Evolutionary conservation across 495 filamentous ascomycete species (phyloP), one percentile per base, ranked within the genome.

Genomic region (Lophiostoma macrostomum): DNA sequence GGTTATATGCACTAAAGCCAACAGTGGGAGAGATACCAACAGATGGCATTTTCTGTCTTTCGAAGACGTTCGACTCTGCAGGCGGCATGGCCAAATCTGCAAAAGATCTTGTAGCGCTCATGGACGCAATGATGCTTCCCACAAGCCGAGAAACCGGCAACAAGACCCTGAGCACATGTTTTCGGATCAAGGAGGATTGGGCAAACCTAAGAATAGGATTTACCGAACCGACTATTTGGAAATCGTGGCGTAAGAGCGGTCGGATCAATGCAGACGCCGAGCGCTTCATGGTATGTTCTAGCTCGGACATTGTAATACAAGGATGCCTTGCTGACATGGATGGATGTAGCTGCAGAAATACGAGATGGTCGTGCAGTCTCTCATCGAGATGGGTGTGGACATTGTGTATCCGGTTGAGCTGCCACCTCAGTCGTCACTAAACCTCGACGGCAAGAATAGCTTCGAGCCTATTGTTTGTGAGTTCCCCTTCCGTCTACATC

Each of bases 31-130:
- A 58, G 19, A 43, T 69, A 8, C 56, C 56, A n/a, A 61, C 51
- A 37, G 53, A 63, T 25, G 64, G 63, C 28, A 51, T 61, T 10
- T 65, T 64, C 47, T 43, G 51, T 8, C 60, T 63, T 14, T 53
- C 57, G 36, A 62, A 61, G 41, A 57, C 48, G 3, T 63, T 65
- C 20, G 61, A 69, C 39, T 61, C 51, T 28, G 57, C 57, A n/a
- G 58, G 66, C 25, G 61, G 58, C 13, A 69, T 69, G 58, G 53
- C 66, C 12, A 69, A 69, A 53, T 61, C 60, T 12, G 61, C 61
- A 10, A 60, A 63, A 44, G 66, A 69, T 42, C 51, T 69, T 20
- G 58, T 48, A 13, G 48, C 48, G 3, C 57, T 69, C 14, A 60
- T 61, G 34, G 64, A 66, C 28, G 66, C 60, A 2, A 20, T 69